Conservation (phyloP, 2,329 filamentous ascomycete species). For the Fusarium falciforme region DNA sequence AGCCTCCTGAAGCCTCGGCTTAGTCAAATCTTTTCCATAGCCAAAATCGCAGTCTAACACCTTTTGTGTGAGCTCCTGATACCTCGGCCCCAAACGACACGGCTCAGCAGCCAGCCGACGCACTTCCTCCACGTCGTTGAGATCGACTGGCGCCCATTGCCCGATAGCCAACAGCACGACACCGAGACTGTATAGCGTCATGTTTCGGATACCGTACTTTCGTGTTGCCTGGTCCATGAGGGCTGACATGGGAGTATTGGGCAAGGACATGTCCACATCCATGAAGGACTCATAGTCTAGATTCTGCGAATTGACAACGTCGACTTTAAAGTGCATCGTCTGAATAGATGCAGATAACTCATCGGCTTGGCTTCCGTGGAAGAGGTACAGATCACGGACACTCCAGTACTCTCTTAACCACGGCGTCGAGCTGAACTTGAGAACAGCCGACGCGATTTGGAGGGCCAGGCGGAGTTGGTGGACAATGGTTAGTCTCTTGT, state of each 20-base stretch:
- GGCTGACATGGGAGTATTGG: neutral
- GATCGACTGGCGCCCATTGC: neutral
- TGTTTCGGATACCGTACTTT: neutral
- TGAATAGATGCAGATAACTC: neutral
- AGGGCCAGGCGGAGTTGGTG: slow-evolving; percentile 5
- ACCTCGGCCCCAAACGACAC: neutral
- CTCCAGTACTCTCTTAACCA: slow-evolving; percentile 1
- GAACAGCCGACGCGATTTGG: neutral
- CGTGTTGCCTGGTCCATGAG: neutral
- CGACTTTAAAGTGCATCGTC: neutral
- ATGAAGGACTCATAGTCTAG: neutral
- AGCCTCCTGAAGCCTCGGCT: neutral
- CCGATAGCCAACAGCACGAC: neutral
- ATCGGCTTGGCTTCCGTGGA: neutral
- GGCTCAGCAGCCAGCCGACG: neutral
- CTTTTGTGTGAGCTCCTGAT: neutral
- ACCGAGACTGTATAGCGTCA: slow-evolving; percentile 6
- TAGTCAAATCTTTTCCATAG: neutral
- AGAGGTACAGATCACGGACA: neutral
- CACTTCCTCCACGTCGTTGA: neutral
- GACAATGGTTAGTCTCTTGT: neutral
- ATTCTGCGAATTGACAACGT: neutral
- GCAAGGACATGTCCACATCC: neutral
- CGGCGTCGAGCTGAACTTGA: slow-evolving; percentile 9
- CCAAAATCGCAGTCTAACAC: slow-evolving; percentile 10